A percentile compares a stretch with the other conserved stretches of the same genome.
phyloP scores from a whole-genome alignment of 2,329 filamentous ascomycete genomes.

The Hypoxylon sp. region DNA sequence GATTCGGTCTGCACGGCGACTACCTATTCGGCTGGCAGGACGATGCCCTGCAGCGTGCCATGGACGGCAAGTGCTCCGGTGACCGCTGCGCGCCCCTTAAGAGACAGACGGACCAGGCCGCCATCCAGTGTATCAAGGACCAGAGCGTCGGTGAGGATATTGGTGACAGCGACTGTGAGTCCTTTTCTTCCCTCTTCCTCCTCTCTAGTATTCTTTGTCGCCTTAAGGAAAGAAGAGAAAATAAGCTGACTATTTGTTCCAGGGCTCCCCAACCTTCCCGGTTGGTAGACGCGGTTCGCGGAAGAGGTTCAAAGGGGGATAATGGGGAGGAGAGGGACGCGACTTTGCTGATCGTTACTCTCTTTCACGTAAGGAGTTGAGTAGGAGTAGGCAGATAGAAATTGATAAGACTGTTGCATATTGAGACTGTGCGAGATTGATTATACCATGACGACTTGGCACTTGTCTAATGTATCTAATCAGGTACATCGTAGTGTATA shows the following conservation, averaged over 20 bases:
- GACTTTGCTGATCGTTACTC: neutral
- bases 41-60: conserved; percentile 48
- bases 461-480: too few species aligned
- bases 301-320: too few species aligned
- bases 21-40: conserved; percentile 52
- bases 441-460: too few species aligned
- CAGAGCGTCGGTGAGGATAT: conserved; percentile 39
- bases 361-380: conserved; percentile 5
- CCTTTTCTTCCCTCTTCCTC: neutral
- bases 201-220: neutral
- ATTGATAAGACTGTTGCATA: too few species aligned
- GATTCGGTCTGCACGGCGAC: conserved; percentile 50
- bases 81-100: conserved; percentile 44
- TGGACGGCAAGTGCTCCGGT: conserved; percentile 47
- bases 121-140: conserved; percentile 43
- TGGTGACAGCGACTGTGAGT: conserved; percentile 37
- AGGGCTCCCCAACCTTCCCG: conserved; percentile 31
- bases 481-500: too few species aligned
- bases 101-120: conserved; percentile 43
- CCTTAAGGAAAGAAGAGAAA: too few species aligned
- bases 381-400: too few species aligned
- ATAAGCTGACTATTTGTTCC: conserved; percentile 17
- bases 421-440: too few species aligned
- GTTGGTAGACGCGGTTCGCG: conserved; percentile 16
- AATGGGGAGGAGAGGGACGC: neutral